Evolutionary conservation across 352 stramenopile species (phyloP).

Genomic region (Pythium phragmitis): DNA sequence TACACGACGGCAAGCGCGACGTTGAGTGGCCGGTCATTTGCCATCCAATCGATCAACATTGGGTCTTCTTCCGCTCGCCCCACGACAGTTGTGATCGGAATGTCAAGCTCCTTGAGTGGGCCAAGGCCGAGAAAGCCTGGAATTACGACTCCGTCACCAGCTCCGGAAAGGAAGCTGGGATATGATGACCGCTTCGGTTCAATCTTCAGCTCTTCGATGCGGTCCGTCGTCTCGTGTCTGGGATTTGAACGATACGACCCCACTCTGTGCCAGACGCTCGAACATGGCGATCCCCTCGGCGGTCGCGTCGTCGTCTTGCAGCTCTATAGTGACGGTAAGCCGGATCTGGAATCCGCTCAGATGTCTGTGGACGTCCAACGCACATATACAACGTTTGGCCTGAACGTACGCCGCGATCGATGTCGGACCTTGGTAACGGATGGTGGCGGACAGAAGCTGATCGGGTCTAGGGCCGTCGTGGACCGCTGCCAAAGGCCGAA

Average conservation of each 20-base stretch:
- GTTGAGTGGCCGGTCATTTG: neutral
- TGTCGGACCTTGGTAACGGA: neutral
- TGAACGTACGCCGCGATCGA: neutral
- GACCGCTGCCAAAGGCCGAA: neutral
- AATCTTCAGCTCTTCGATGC: neutral
- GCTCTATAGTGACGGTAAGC: neutral
- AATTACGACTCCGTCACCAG: neutral
- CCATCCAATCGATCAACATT: neutral
- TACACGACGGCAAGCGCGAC: neutral
- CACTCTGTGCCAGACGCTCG: neutral
- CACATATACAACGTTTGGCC: neutral
- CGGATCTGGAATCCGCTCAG: conserved; percentile 2
- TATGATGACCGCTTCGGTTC: neutral
- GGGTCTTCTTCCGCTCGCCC: neutral
- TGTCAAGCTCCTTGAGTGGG: neutral
- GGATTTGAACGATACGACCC: neutral
- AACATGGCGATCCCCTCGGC: neutral
- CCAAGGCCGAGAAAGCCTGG: neutral
- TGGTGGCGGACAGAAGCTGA: too few relatives aligned
- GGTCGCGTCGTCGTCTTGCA: neutral
- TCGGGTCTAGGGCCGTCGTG: too few relatives aligned
- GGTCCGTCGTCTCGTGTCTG: neutral
- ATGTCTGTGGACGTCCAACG: neutral
- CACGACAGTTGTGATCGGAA: neutral
- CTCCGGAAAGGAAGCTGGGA: neutral